Base-by-base conservation (phyloP, 1,284 basidiomycete genomes). In the Porodaedalea pini region DNA sequence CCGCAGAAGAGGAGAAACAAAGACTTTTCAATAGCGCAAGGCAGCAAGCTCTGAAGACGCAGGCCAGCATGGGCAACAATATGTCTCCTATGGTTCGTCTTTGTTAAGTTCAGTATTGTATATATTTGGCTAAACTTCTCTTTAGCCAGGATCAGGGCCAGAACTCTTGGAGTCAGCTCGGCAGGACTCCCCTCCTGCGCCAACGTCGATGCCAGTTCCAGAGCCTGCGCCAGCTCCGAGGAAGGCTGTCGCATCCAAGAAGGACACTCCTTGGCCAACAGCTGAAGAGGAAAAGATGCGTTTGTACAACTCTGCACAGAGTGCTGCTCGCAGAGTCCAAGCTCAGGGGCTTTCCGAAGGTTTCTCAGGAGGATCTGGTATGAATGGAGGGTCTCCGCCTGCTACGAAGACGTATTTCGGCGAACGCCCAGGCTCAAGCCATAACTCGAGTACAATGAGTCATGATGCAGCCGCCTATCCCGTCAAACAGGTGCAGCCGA, bases 1-100 rank as follows among this genome's bases (percentile, higher is more conserved):
- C 82, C 0, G 86, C 88, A 0, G 88, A 89, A 67, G 79, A 84
- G 61, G 89, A 92, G 67, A 90, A 91, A 66, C 68, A 79, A 2
- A 74, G 78, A 29, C 68, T 92, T 17, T 94, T 80, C 69, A 76
- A 86, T 55, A 69, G 81, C 49, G 91, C 91, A 2, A 62, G 71
- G 45, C 59, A 67, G 6, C 64, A 66, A 23, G 74, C 73, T 4
- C 68, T 67, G 1, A 53, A 36, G 44, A 56, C 51, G 4, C 60
- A 61, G 36, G 57, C 57, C 21, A 47, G 27, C n/a, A 56, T 60
- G 44, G 58, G 58, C n/a, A 52, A 45, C 31, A 51, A 32, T 21
- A 21, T 51, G n/a, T 45, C 53, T 27, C 40, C 53, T 10, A 59
- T 55, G 52, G 57, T 55, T 8, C 23, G 52, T 51, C 23, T 44